Base-by-base conservation (phyloP, 192 early-diverging fungal species). In the Mortierella hygrophila region DNA sequence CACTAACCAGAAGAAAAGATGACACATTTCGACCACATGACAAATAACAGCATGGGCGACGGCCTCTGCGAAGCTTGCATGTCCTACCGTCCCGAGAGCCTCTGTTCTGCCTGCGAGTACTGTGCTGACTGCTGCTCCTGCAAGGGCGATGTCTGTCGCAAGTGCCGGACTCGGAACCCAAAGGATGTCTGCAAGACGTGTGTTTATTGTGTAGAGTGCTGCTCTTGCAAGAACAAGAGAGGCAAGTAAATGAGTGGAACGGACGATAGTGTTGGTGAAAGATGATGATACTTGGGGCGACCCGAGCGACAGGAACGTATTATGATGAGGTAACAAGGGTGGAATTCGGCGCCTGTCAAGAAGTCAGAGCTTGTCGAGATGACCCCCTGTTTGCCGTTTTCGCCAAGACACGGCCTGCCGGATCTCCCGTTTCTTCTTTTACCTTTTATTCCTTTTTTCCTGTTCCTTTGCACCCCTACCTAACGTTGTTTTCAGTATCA, bases 21-120 rank as follows among this genome's bases (percentile, higher is more conserved):
- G 26, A 26, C 29, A 35, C n/a, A 6, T 0, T 68, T 18, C 65
- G 65, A 32, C 4, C 4, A 37, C 32, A 5, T 32, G 4, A 26
- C 65, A 0, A n/a, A 57, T 3, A 52, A 42, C 29, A 65, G 46
- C 35, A 40, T 70, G 29, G 70, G 46, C 3, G 78, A 71, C 35
- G 78, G 78, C 11, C 78, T 79, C 29, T 79, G 78, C 70, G 78
- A 79, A 41, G 63, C 32, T 2, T 79, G 78, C 26, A 72, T 71
- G 78, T 44, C 70, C 4, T 72, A 72, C 40, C 63, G 60, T n/a
- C 72, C 79, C n/a, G 79, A 74, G 11, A 63, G 69, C 11, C 72
- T 80, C 29, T 80, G 78, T 29, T 6, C 52, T 16, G 40, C 44
- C 23, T 79, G 78, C 40, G 78, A 70, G 0, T 79, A 79, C 40